Base-by-base conservation (phyloP, 441 rosid genomes). In the Pelargonium cotyledonis region DNA sequence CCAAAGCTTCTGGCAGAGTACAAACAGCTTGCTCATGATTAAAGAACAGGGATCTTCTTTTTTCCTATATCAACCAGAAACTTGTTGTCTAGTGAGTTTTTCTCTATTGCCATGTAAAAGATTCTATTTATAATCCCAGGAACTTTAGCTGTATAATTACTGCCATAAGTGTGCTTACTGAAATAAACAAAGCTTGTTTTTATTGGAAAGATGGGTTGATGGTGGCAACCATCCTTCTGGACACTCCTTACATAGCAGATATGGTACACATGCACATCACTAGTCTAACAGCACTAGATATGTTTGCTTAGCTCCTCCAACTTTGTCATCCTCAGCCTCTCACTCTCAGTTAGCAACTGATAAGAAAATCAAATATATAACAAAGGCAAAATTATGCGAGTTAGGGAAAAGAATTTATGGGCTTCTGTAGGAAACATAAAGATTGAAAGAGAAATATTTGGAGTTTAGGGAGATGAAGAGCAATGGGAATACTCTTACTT, bases 1-100 rank as follows among this genome's bases (percentile, higher is more conserved):
- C 81, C 97, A 6, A 86, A 84, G 81, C 87, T 95, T 67, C 85
- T 90, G 78, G 87, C 77, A 66, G 97, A 90, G 77, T 90, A 90
- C 82, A 85, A 77, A 75, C 78, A 82, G 76, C 85, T 87, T 68
- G 44, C 77, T 57, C 73, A 73, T 12, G 83, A 79, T 68, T 80
- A 74, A 83, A 70, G 72, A 64, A n/a, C 67, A 55, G 51, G 47
- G 11, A 15, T 40, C 41, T 38, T 9, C 47, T 18, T 65, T 35
- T 15, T 61, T 18, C 44, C 8, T 41, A 46, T 63, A 57, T 41
- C 49, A 65, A 55, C 31, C 63, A 18, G 31, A 58, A 58, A 58
- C 63, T 58, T 58, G 61, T 8, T 53, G 19, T 58, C 63, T 58
- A 58, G 63, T 58, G 63, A 58, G 63, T 58, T 58, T 58, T 58